phyloP scores from a whole-genome alignment of 2,329 filamentous ascomycete genomes.

The Geosmithia putterillii region DNA sequence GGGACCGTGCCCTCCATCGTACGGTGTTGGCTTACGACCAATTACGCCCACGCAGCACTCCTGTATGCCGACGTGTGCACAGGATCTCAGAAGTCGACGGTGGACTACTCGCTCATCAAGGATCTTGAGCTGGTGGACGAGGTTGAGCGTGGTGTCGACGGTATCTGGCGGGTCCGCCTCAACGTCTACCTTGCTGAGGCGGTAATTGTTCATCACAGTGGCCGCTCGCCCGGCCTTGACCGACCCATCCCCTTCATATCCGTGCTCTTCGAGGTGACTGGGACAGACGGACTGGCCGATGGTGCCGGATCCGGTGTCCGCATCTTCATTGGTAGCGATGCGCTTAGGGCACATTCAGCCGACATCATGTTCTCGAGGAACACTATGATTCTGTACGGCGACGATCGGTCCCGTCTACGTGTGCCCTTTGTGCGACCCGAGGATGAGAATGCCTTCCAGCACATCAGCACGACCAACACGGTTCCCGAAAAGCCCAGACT shows the following conservation, averaged over 20 bases:
- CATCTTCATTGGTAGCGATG: slow-evolving; percentile 83
- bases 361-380: slow-evolving; percentile 90
- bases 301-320: slow-evolving; percentile 41
- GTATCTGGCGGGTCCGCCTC: slow-evolving; percentile 57
- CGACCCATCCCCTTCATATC: slow-evolving; percentile 60
- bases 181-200: slow-evolving; percentile 87
- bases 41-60: slow-evolving; percentile 80
- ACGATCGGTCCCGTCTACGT: slow-evolving; percentile 74
- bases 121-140: slow-evolving; percentile 60
- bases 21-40: slow-evolving; percentile 84
- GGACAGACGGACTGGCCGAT: slow-evolving; percentile 29
- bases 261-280: slow-evolving; percentile 64
- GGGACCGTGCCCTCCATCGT: slow-evolving; percentile 89
- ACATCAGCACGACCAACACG: slow-evolving; percentile 53
- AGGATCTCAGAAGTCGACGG: slow-evolving; percentile 76
- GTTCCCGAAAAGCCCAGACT: slow-evolving; percentile 43
- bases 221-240: slow-evolving; percentile 61
- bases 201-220: slow-evolving; percentile 63
- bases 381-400: slow-evolving; percentile 74
- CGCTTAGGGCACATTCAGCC: slow-evolving; percentile 72
- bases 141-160: slow-evolving; percentile 53
- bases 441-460: slow-evolving; percentile 69
- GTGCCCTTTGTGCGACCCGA: slow-evolving; percentile 90
- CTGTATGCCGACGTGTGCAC: slow-evolving; percentile 89
- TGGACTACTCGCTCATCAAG: slow-evolving; percentile 63